Evolutionary conservation across 208 protist species (phyloP), one percentile per base, ranked within the genome.

Genomic region (Acanthamoeba lenticulata): DNA sequence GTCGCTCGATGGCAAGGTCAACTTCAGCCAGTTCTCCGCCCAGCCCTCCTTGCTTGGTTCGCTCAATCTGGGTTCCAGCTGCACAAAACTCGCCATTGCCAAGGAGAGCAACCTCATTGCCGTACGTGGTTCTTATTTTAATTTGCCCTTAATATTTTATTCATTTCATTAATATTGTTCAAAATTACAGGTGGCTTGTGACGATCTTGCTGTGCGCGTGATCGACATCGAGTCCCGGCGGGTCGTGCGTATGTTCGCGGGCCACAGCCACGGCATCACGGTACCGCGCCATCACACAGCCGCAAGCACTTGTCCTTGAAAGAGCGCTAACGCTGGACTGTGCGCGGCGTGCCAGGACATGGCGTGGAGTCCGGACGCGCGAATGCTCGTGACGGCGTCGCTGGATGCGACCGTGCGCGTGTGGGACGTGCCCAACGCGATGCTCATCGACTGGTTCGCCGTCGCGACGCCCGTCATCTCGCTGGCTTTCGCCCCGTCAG

Each of bases 391-490:
- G 27, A 94, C 81, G 1, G 81, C 94, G 2, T 79, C 47, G 27
- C 47, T 57, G 42, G 96, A 97, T 38, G 19, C 32, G 0, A 85
- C 83, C 29, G 9, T 97, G n/a, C 45, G 96, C 60, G 62, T 97
- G 19, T 97, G 94, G 44, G 96, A 97, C 72, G 62, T 97, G 13
- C 96, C 96, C 49, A 67, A 89, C 13, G 77, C 77, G 21, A 90
- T 77, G 49, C 15, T 96, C 45, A 47, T 97, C 15, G 96, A 97
- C 45, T 97, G 96, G 96, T 94, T 96, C 81, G 32, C 32, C 2
- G 47, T 95, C 7, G 40, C 42, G 15, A 62, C 85, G n/a, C 67
- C 93, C 19, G 55, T 96, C 2, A 83, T 89, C 34, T 95, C 94
- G 1, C 29, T 97, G 2, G 9, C 34, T 4, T 97, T 97, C 72